phyloP scores from a whole-genome alignment of 192 early-diverging fungal genomes.

The Hyaloraphidium curvatum region DNA sequence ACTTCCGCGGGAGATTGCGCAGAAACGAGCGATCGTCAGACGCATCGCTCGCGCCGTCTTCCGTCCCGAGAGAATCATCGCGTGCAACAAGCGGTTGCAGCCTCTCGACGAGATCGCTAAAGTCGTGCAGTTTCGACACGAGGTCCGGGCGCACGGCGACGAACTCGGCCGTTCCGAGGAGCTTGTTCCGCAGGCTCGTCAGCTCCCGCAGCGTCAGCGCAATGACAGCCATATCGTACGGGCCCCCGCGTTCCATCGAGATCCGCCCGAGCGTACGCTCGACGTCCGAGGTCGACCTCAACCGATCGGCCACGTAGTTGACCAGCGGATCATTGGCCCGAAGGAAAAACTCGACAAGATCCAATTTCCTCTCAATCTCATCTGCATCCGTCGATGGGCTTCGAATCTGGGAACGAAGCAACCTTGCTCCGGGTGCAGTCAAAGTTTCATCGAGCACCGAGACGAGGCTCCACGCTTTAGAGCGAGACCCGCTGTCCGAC shows the following conservation, averaged over 20 bases:
- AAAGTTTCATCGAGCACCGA: constrained; percentile 53
- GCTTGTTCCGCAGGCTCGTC: constrained; percentile 17
- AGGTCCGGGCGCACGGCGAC: not conserved
- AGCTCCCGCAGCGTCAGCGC: constrained; percentile 34
- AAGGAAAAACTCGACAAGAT: constrained; percentile 59
- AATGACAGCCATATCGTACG: constrained; percentile 39
- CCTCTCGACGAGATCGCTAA: constrained; percentile 11
- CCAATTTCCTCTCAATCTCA: constrained; percentile 47
- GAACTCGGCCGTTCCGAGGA: constrained; percentile 7
- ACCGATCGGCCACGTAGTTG: constrained; percentile 20
- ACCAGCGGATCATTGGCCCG: constrained; percentile 27
- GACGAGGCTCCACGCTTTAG: constrained; percentile 40
- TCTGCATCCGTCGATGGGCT: constrained; percentile 42
- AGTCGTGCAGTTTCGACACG: too few relatives aligned
- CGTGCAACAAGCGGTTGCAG: constrained; percentile 23
- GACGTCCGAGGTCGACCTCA: constrained; percentile 39
- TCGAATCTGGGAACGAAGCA: constrained; percentile 35
- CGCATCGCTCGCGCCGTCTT: constrained; percentile 16
- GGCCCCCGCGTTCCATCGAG: constrained; percentile 40
- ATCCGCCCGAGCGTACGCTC: constrained; percentile 49
- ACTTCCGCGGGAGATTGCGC: too few relatives aligned
- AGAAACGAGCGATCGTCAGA: too few relatives aligned
- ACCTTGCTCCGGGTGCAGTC: constrained; percentile 55
- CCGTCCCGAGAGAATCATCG: constrained; percentile 15
- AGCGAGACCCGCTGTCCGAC: too few relatives aligned